Evolutionary conservation across 257 asterid species (phyloP).

Genomic region (Leptodermis oblonga): DNA sequence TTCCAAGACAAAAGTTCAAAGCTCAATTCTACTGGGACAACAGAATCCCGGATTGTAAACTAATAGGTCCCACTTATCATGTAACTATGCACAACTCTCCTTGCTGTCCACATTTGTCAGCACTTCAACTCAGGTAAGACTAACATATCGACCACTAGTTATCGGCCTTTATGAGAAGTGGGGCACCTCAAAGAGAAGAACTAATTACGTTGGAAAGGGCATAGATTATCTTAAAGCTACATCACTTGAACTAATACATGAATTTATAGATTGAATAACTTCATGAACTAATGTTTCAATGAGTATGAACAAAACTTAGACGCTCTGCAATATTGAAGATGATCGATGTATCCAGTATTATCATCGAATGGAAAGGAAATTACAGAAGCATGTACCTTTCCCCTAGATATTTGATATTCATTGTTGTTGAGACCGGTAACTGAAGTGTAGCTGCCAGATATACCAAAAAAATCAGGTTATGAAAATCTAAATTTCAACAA

Average conservation of each 20-base stretch:
- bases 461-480: constrained; percentile 17
- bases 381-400: constrained; percentile 52
- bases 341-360: neutral
- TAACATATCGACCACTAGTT: neutral
- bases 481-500: neutral
- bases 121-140: neutral
- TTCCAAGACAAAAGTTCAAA: neutral
- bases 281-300: neutral
- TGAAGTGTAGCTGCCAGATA: constrained; percentile 66
- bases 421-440: constrained; percentile 95
- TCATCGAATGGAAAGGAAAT: constrained; percentile 1
- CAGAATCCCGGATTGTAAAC: neutral
- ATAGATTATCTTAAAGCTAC: neutral
- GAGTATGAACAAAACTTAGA: neutral
- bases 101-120: neutral
- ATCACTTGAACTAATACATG: neutral
- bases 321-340: neutral
- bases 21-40: neutral
- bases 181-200: neutral
- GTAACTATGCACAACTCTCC: neutral
- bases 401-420: constrained; percentile 91
- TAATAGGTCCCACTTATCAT: neutral
- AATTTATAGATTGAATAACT: neutral
- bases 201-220: no score
- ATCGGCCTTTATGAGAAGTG: neutral